These are phyloP conservation scores for Aureobasidium lini DNA, from an alignment of 2,329 filamentous ascomycete species.

Conservation along the genomic window DNA sequence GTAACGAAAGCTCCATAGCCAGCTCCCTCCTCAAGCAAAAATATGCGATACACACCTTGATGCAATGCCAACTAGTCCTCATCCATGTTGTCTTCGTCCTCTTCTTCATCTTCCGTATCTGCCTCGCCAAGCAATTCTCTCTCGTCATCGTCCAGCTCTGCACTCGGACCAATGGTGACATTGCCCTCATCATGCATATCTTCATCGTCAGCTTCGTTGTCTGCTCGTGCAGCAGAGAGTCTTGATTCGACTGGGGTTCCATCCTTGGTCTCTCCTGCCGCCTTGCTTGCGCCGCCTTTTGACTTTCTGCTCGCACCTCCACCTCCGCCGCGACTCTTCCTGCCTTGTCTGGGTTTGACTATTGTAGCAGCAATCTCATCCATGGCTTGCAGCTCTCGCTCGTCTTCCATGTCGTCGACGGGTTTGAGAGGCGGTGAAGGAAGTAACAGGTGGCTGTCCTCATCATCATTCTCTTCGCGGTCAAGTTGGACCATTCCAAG, in stretches of 20 bases:
- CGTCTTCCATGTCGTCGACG: constrained; percentile 17
- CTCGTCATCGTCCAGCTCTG: constrained; percentile 32
- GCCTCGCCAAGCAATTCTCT: constrained; percentile 31
- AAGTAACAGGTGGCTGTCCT: background rate
- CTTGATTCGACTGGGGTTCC: constrained; percentile 8
- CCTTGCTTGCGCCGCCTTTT: background rate
- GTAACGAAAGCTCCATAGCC: background rate
- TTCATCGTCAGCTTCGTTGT: constrained; percentile 12
- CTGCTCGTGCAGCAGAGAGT: background rate
- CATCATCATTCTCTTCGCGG: background rate
- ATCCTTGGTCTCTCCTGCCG: background rate
- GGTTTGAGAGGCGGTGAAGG: constrained; percentile 1
- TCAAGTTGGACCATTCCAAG: background rate
- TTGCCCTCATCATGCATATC: constrained; percentile 20
- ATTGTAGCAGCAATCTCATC: constrained; percentile 4
- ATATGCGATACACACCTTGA: background rate
- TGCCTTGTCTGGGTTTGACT: background rate
- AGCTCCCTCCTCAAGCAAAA: background rate
- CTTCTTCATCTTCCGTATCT: constrained; percentile 30
- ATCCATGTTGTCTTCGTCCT: constrained; percentile 27
- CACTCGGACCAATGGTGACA: constrained; percentile 16
- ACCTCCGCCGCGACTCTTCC: constrained; percentile 2
- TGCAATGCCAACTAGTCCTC: constrained; percentile 18
- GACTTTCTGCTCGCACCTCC: constrained; percentile 14
- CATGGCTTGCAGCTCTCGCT: constrained; percentile 14